Percentiles rank a stretch among this genome's conserved stretches.
Conservation (phyloP, 768 basidiomycete species). For the Leccinum variicolor region DNA sequence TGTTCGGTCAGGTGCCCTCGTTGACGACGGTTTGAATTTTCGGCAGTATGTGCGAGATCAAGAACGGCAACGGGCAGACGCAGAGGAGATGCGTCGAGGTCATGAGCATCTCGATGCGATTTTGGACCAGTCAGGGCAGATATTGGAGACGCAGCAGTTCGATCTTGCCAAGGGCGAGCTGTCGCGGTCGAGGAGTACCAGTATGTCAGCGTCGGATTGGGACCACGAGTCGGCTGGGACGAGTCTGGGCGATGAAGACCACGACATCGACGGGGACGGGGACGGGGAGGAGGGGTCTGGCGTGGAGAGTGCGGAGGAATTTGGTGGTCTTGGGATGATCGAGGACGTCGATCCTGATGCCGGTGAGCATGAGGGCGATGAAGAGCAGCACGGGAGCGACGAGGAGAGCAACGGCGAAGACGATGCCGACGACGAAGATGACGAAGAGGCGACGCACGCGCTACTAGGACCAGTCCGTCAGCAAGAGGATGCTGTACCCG, state of each 20-base stretch:
- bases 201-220: slow-evolving; percentile 34
- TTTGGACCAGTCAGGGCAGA: slow-evolving; percentile 82
- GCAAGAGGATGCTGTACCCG: neutral
- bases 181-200: slow-evolving; percentile 50
- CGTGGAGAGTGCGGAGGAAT: slow-evolving; percentile 35
- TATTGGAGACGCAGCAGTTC: slow-evolving; percentile 79
- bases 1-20: neutral
- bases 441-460: slow-evolving; percentile 27
- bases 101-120: slow-evolving; percentile 89
- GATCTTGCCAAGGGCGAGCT: slow-evolving; percentile 55
- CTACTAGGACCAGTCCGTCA: slow-evolving; percentile 17
- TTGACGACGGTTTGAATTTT: neutral
- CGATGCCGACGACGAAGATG: slow-evolving; percentile 30
- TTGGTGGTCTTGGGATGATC: slow-evolving; percentile 29
- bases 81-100: slow-evolving; percentile 75
- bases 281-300: slow-evolving; percentile 26
- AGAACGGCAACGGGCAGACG: slow-evolving; percentile 58
- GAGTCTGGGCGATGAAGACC: slow-evolving; percentile 22
- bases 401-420: slow-evolving; percentile 39
- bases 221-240: slow-evolving; percentile 14
- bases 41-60: slow-evolving; percentile 71
- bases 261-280: slow-evolving; percentile 14
- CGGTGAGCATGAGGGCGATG: slow-evolving; percentile 4
- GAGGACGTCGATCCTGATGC: slow-evolving; percentile 8
- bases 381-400: slow-evolving; percentile 34